These are phyloP conservation scores for Mariannaea sp. DNA, from an alignment of 2,329 filamentous ascomycete species.

Conservation along the genomic window DNA sequence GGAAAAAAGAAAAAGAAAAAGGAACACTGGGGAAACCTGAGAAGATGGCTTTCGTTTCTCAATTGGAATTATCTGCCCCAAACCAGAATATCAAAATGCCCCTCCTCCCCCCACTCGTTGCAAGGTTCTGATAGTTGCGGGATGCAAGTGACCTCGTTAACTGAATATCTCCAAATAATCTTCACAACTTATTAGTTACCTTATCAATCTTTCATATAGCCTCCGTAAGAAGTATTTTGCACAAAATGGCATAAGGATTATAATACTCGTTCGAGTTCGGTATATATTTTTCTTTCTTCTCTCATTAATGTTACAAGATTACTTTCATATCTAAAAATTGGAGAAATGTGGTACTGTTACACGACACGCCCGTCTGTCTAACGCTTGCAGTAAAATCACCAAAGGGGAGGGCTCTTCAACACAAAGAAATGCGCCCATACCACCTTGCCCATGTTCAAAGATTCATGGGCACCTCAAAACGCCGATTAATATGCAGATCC, in stretches of 20 bases:
- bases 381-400: slow-evolving; percentile 15
- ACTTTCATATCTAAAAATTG: slow-evolving; percentile 34
- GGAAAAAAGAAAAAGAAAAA: too few relatives aligned
- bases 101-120: background rate
- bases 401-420: slow-evolving; percentile 7
- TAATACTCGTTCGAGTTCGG: too few relatives aligned
- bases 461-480: slow-evolving; percentile 21
- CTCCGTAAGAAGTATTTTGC: too few relatives aligned
- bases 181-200: background rate
- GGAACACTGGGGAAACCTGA: too few relatives aligned
- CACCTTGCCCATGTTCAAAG: slow-evolving; percentile 6
- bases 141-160: slow-evolving; percentile 36
- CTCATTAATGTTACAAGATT: slow-evolving; percentile 31
- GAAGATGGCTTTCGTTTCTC: too few relatives aligned
- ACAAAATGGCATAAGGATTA: background rate
- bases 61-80: background rate
- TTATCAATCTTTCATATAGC: too few relatives aligned
- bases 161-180: slow-evolving; percentile 33
- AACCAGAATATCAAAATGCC: background rate
- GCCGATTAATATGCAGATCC: slow-evolving; percentile 26
- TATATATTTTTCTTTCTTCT: too few relatives aligned
- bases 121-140: background rate
- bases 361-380: slow-evolving; percentile 24
- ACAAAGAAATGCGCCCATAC: slow-evolving; percentile 10
- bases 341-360: slow-evolving; percentile 25